Evolutionary conservation across 2,329 filamentous ascomycete genomes (phyloP).

Genomic region (Epichloe gansuensis): DNA sequence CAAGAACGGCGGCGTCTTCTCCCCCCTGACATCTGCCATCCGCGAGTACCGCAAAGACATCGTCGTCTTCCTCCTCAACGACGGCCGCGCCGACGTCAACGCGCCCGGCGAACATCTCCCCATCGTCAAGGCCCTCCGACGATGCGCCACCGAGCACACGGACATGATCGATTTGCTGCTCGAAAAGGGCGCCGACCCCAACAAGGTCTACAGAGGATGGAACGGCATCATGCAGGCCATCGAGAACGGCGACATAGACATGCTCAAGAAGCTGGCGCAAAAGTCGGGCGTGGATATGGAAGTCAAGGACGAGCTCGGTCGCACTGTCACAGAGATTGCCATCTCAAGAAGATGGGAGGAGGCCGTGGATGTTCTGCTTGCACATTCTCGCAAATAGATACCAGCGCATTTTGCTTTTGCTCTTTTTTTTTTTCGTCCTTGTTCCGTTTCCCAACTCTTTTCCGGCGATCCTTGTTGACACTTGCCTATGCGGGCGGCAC

Average conservation of each 20-base stretch:
- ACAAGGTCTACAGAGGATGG: conserved; percentile 54
- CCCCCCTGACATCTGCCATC: conserved; percentile 53
- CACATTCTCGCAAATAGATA: conserved; percentile 11
- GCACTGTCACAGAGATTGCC: conserved; percentile 44
- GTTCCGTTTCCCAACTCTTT: not conserved
- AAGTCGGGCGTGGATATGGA: conserved; percentile 38
- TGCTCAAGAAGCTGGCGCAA: conserved; percentile 39
- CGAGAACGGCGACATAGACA: conserved; percentile 45
- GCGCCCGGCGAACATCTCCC: conserved; percentile 57
- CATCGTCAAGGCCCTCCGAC: conserved; percentile 54
- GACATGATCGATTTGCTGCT: conserved; percentile 51
- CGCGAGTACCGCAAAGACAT: conserved; percentile 50
- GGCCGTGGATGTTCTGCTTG: conserved; percentile 36
- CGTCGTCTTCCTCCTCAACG: conserved; percentile 46
- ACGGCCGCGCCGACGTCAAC: conserved; percentile 51
- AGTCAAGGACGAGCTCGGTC: conserved; percentile 39
- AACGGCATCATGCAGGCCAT: conserved; percentile 53
- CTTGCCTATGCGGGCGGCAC: too few species aligned
- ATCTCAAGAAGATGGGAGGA: conserved; percentile 45
- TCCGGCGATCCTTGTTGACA: too few species aligned
- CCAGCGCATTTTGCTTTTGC: not conserved
- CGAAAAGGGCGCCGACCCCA: conserved; percentile 51
- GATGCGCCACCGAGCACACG: conserved; percentile 41
- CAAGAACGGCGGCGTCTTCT: conserved; percentile 61
- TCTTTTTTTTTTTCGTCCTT: not conserved